Percentiles rank a stretch among this genome's conserved stretches.
Evolutionary conservation across 495 filamentous ascomycete genomes (phyloP).

Genomic region (Aspergillus mulundensis): DNA sequence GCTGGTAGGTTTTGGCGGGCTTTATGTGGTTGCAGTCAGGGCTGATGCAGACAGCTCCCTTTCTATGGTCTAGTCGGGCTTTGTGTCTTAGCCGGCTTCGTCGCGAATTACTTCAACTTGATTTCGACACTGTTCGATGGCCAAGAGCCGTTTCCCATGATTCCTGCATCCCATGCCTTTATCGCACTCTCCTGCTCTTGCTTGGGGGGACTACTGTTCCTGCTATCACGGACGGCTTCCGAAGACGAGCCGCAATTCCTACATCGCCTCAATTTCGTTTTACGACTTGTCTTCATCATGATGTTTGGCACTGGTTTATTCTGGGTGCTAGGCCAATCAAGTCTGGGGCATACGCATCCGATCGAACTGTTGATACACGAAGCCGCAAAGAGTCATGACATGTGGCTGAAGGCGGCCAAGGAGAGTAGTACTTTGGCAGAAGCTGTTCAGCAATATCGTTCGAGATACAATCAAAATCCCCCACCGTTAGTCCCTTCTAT

Average conservation of each 20-base stretch:
- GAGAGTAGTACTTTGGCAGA: slow-evolving; percentile 34
- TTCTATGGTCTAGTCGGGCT: slow-evolving; percentile 33
- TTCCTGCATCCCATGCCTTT: slow-evolving; percentile 21
- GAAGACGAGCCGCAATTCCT: slow-evolving; percentile 31
- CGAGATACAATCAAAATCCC: slow-evolving; percentile 44
- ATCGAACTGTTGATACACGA: slow-evolving; percentile 48
- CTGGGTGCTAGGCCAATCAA: slow-evolving; percentile 29
- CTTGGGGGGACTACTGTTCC: slow-evolving; percentile 26
- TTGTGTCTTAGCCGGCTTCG: slow-evolving; percentile 31
- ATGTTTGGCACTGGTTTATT: slow-evolving; percentile 27
- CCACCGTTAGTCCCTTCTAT: slow-evolving; percentile 32
- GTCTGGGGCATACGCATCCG: slow-evolving; percentile 33
- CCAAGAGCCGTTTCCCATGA: slow-evolving; percentile 34
- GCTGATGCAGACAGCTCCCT: slow-evolving; percentile 29
- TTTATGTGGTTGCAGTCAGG: neutral
- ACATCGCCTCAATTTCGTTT: slow-evolving; percentile 25
- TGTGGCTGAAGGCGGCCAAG: slow-evolving; percentile 33
- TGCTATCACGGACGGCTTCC: slow-evolving; percentile 26
- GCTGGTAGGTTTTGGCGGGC: slow-evolving; percentile 29
- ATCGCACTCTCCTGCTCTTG: slow-evolving; percentile 14
- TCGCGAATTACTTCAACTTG: slow-evolving; percentile 28
- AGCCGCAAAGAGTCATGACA: slow-evolving; percentile 32
- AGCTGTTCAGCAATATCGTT: slow-evolving; percentile 40
- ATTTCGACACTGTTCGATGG: slow-evolving; percentile 24
- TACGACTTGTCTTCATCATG: slow-evolving; percentile 27